Base-by-base conservation (phyloP, 805 yeast genomes). In the Cyberlindnera bimundalis region DNA sequence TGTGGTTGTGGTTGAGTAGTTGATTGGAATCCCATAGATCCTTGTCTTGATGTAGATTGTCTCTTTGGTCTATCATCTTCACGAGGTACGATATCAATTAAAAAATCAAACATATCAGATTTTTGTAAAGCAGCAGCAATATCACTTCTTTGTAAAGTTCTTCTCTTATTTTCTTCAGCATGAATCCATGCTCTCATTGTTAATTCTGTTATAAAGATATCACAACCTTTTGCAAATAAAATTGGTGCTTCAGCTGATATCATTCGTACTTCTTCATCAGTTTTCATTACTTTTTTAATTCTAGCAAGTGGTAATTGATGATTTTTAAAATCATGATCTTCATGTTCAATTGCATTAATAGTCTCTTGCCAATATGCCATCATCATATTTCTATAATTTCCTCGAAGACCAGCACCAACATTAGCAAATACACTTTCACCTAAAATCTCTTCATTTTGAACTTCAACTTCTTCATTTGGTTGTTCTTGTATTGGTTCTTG, bases 121-220 rank as follows among this genome's bases (percentile, higher is more conserved):
- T 88, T 88, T 50, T 89, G 93, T 42, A 95, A 68, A 1, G 99
- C 99, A 14, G 93, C 93, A 2, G 96, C 96, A 47, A 93, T 89
- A 59, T 93, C 99, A 1, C 88, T 79, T 56, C 89, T 85, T 61
- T 93, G 99, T 44, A 93, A 67, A 5, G 99, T 93, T 46, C 99
- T 68, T 51, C 99, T 76, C 60, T 93, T 93, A 66, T 87, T 87
- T 56, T 88, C 96, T 62, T 93, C 98, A 3, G 98, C 96, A 55
- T 90, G 96, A 47, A 93, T 88, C 99, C 99, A 93, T 7, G 99
- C 97, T 43, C 99, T 73, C 96, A 93, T 90, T 12, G 99, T 90
- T 40, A 93, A 69, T 61, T 93, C 99, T 1, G 99, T 90, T 52
- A 93, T 91, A 64, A 93, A 93, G 26, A 93, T 81, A 60, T 93